These are phyloP conservation scores for Tylopilus vinaceipallidus DNA, from an alignment of 768 basidiomycete genomes.

Conservation along the genomic window DNA sequence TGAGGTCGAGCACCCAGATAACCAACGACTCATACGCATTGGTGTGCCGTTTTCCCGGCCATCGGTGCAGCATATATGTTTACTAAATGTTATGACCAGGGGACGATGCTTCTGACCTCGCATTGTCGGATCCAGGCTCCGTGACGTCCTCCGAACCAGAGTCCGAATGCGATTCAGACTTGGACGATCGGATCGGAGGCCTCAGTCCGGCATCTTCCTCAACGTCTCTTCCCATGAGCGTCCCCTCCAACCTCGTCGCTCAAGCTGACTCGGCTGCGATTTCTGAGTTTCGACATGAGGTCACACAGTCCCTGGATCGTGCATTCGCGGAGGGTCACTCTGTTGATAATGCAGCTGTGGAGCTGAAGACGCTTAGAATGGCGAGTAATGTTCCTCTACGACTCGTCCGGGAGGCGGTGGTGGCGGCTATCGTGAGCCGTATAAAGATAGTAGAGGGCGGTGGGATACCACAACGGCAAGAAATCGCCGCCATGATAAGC, in stretches of 20 bases:
- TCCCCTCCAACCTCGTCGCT: slow-evolving; percentile 38
- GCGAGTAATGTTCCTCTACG: slow-evolving; percentile 88
- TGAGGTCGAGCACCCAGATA: slow-evolving; percentile 60
- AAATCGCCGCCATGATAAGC: slow-evolving; percentile 58
- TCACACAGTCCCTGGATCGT: slow-evolving; percentile 82
- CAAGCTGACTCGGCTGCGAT: slow-evolving; percentile 46
- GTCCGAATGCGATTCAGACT: slow-evolving; percentile 38
- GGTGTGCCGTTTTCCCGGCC: slow-evolving; percentile 39
- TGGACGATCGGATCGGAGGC: slow-evolving; percentile 39
- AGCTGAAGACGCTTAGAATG: slow-evolving; percentile 96
- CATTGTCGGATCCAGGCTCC: slow-evolving; percentile 58
- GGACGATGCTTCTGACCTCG: slow-evolving; percentile 61
- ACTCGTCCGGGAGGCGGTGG: slow-evolving; percentile 86
- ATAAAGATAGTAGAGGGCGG: slow-evolving; percentile 62
- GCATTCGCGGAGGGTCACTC: slow-evolving; percentile 91
- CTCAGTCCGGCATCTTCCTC: slow-evolving; percentile 44
- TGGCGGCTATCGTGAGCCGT: slow-evolving; percentile 75
- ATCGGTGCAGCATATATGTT: neutral
- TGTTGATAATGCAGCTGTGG: slow-evolving; percentile 90
- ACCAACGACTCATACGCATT: slow-evolving; percentile 73
- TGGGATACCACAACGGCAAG: slow-evolving; percentile 55
- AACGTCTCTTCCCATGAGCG: slow-evolving; percentile 42
- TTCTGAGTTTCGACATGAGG: slow-evolving; percentile 74
- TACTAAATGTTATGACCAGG: slow-evolving; percentile 32
- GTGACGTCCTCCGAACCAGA: slow-evolving; percentile 52